A percentile compares a stretch with the other conserved stretches of the same genome.
phyloP scores from a whole-genome alignment of 108 stramenopile genomes.

The Skeletonema grethae region DNA sequence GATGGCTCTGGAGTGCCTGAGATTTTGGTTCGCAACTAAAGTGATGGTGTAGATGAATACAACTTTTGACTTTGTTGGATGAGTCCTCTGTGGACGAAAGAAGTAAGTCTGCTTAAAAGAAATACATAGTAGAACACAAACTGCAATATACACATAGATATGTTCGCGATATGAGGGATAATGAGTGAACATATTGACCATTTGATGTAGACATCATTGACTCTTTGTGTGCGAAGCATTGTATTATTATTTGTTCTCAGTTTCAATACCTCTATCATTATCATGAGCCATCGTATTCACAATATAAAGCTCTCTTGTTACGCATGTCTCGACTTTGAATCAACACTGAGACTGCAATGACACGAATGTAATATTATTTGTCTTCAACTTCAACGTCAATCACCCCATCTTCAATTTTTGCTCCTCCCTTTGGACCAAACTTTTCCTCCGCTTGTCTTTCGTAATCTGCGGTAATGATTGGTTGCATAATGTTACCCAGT shows the following conservation, averaged over 20 bases:
- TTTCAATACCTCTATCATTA: neutral
- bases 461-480: constrained; percentile 32
- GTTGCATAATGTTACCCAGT: constrained; percentile 43
- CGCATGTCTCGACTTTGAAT: neutral
- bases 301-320: neutral
- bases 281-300: neutral
- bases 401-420: neutral
- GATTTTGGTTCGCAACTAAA: constrained; percentile 76
- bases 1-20: constrained; percentile 88
- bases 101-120: neutral
- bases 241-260: neutral
- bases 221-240: neutral
- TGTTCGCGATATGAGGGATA: neutral
- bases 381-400: constrained; percentile 1
- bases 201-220: neutral
- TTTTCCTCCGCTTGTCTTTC: constrained; percentile 27
- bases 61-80: neutral
- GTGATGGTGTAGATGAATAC: neutral
- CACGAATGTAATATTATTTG: neutral
- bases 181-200: neutral
- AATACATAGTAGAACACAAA: neutral
- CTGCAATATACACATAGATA: neutral
- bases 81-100: neutral
- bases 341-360: neutral
- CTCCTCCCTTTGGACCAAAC: neutral